These are phyloP conservation scores for Cyberlindnera veronae DNA, from an alignment of 805 yeast genomes.

Conservation along the genomic window DNA sequence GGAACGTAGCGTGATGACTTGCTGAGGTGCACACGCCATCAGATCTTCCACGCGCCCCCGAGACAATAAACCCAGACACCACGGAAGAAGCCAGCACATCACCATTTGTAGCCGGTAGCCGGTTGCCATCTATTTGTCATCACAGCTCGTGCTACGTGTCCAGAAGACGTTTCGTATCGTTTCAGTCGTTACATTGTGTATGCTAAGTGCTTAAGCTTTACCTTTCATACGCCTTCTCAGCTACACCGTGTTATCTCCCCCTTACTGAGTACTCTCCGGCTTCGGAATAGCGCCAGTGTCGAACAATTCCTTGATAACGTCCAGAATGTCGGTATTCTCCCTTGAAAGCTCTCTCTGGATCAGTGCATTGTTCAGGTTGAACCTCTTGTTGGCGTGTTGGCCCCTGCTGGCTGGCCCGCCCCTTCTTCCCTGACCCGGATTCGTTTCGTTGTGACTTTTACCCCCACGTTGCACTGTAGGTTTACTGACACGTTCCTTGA, in stretches of 20 bases:
- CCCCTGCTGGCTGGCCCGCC: background rate
- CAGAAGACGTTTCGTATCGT: background rate
- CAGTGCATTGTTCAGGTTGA: constrained; percentile 33
- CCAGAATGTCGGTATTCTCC: constrained; percentile 39
- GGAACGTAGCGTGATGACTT: too few species aligned
- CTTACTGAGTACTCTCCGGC: too few species aligned
- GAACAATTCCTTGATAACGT: constrained; percentile 37
- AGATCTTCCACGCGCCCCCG: background rate
- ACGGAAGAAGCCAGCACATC: background rate
- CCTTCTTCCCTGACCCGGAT: background rate
- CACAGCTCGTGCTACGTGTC: too few species aligned
- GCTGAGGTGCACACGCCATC: background rate
- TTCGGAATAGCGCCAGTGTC: constrained; percentile 11
- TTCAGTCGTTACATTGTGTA: background rate
- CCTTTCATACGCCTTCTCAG: too few species aligned
- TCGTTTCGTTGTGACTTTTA: background rate
- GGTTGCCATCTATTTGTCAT: too few species aligned
- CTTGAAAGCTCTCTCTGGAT: constrained; percentile 40
- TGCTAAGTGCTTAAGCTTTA: background rate
- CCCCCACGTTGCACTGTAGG: too few species aligned
- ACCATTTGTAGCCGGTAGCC: too few species aligned
- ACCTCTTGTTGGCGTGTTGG: constrained; percentile 12
- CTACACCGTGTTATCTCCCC: too few species aligned
- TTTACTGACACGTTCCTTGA: too few species aligned
- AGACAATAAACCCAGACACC: background rate